These are phyloP conservation scores for Plenodomus biglobosus DNA, from an alignment of 2,329 filamentous ascomycete species.

Conservation along the genomic window DNA sequence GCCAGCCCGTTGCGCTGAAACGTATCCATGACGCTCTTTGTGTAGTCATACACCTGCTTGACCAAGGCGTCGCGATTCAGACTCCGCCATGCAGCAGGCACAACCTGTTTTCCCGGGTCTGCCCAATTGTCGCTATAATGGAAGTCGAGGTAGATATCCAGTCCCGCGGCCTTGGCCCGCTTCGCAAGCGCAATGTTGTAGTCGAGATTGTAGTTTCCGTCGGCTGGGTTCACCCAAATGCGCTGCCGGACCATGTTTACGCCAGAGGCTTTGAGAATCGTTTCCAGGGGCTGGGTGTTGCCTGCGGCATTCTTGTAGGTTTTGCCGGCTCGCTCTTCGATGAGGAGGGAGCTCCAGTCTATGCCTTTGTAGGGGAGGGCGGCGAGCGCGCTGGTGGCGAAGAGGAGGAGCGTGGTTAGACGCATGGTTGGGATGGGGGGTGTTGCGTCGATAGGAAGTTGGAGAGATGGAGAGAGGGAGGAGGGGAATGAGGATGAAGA, in stretches of 20 bases:
- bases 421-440: slow-evolving; percentile 23
- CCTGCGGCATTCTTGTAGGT: slow-evolving; percentile 62
- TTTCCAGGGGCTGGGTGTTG: slow-evolving; percentile 59
- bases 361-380: slow-evolving; percentile 65
- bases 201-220: slow-evolving; percentile 66
- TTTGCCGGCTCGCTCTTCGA: slow-evolving; percentile 64
- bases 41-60: slow-evolving; percentile 70
- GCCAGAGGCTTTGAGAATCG: slow-evolving; percentile 62
- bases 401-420: slow-evolving; percentile 26
- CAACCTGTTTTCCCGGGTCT: slow-evolving; percentile 64
- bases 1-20: slow-evolving; percentile 60
- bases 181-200: slow-evolving; percentile 71
- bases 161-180: slow-evolving; percentile 63
- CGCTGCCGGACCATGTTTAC: slow-evolving; percentile 72
- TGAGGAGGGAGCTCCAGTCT: slow-evolving; percentile 68
- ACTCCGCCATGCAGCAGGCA: slow-evolving; percentile 64
- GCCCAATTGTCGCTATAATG: slow-evolving; percentile 73
- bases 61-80: slow-evolving; percentile 60
- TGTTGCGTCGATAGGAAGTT: too few species aligned
- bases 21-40: slow-evolving; percentile 60
- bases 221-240: slow-evolving; percentile 66
- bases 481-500: neutral
- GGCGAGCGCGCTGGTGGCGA: slow-evolving; percentile 36
- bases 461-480: too few species aligned
- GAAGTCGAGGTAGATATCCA: slow-evolving; percentile 64